Conservation (phyloP, 306 rosid genomes). For the Trifolium fragiferum region DNA sequence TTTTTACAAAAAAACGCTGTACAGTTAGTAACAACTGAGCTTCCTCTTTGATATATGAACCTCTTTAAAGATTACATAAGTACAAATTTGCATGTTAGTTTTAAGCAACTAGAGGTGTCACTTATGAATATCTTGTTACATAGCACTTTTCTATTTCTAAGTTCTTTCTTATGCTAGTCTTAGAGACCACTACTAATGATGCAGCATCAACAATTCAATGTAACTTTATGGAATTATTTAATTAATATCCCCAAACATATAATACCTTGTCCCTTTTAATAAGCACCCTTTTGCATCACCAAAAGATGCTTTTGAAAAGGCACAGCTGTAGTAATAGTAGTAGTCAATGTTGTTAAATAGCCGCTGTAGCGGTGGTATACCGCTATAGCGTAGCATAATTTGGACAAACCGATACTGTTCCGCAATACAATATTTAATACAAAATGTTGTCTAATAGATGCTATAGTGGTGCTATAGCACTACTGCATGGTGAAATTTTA, state of each 20-base stretch:
- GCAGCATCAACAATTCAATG: slow-evolving; percentile 4
- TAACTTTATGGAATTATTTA: background rate
- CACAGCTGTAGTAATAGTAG: background rate
- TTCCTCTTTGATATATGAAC: background rate
- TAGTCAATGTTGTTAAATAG: too few species aligned
- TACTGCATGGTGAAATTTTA: too few species aligned
- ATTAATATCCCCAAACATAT: slow-evolving; percentile 4
- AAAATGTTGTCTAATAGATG: too few species aligned
- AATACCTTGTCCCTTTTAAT: background rate
- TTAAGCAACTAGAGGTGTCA: background rate
- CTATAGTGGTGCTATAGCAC: too few species aligned
- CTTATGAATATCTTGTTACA: too few species aligned
- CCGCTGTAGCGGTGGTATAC: too few species aligned
- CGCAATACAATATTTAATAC: too few species aligned
- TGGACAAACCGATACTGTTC: too few species aligned
- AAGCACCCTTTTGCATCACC: too few species aligned
- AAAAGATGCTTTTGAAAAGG: too few species aligned
- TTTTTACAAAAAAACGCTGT: background rate
- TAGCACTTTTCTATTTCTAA: background rate
- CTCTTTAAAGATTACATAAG: background rate
- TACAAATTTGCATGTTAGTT: slow-evolving; percentile 8
- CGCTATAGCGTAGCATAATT: too few species aligned
- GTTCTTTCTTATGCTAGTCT: background rate
- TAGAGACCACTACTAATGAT: slow-evolving; percentile 19
- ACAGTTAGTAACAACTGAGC: background rate